Base-by-base conservation (phyloP, 768 basidiomycete genomes). In the Auricularia cornea region DNA sequence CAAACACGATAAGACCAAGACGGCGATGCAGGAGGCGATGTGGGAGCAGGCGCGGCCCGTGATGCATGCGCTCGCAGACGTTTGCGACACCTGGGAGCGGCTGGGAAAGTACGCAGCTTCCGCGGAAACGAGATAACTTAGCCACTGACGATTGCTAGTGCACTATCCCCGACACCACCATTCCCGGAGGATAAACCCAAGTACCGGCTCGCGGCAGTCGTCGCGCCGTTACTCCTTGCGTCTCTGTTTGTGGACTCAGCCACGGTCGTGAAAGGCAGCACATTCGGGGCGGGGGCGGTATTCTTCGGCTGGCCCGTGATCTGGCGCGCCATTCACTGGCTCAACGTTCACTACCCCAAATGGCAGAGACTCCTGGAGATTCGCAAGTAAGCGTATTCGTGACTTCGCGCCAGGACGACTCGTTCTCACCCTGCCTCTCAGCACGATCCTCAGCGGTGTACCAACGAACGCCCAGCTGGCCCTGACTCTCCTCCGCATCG, bases 381-480 rank as follows among this genome's bases (percentile, higher is more conserved):
- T 2, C 65, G 75, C 40, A 75, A 75, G 78, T 79, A 33, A 48
- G 72, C 72, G 64, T n/a, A n/a, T n/a, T n/a, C n/a, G n/a, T n/a
- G n/a, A n/a, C n/a, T n/a, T n/a, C n/a, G n/a, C n/a, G n/a, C n/a
- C n/a, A n/a, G n/a, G n/a, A n/a, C n/a, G n/a, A n/a, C n/a, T n/a
- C n/a, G n/a, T n/a, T 10, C 20, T 48, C 28, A 26, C 18, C 35
- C 31, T 30, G 30, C 3, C 2, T 20, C 28, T 23, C 4, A 75
- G 74, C 54, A 71, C 78, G 12, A 65, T 80, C 48, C 70, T 81
- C 30, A 66, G 66, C 2, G 77, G 77, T 23, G 76, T 77, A 0
- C 79, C 79, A 10, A 79, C 79, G 51, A 79, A 81, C 64, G 75
- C 77, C 32, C 79, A 81, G 63, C 74, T 81, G 11, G 69, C 78